Percentiles rank a stretch among this genome's conserved stretches.
phyloP scores from a whole-genome alignment of 1,284 basidiomycete genomes.

The Trametes hirsuta region DNA sequence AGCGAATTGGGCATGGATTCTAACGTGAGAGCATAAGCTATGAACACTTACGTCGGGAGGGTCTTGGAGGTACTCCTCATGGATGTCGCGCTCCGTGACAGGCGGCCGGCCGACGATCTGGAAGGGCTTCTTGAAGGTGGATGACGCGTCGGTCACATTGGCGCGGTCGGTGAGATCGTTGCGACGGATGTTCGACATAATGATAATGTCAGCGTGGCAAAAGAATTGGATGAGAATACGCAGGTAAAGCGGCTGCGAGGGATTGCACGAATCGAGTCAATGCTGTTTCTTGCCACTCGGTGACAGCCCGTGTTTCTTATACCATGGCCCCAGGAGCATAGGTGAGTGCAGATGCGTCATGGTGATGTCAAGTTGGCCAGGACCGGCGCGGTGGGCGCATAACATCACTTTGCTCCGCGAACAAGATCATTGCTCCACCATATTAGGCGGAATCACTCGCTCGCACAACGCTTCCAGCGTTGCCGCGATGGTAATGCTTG shows the following conservation, averaged over 20 bases:
- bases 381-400: background rate
- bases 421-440: slow-evolving; percentile 15
- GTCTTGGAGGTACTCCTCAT: slow-evolving; percentile 38
- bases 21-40: background rate
- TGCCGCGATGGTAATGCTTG: background rate
- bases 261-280: background rate
- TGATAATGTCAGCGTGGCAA: background rate
- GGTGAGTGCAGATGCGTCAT: slow-evolving; percentile 17
- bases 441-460: background rate
- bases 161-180: slow-evolving; percentile 20
- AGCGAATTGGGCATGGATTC: background rate
- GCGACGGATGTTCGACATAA: slow-evolving; percentile 18
- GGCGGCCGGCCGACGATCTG: slow-evolving; percentile 34
- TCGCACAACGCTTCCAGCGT: background rate
- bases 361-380: slow-evolving; percentile 19
- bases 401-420: background rate
- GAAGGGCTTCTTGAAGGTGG: slow-evolving; percentile 36
- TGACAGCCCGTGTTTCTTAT: background rate
- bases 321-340: background rate
- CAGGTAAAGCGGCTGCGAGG: background rate
- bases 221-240: background rate
- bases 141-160: slow-evolving; percentile 23
- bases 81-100: slow-evolving; percentile 37
- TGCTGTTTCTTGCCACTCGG: background rate
- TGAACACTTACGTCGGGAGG: slow-evolving; percentile 34